Evolutionary conservation across 2,329 filamentous ascomycete genomes (phyloP), one percentile per base, ranked within the genome.

Genomic region (Zarea fungicola): DNA sequence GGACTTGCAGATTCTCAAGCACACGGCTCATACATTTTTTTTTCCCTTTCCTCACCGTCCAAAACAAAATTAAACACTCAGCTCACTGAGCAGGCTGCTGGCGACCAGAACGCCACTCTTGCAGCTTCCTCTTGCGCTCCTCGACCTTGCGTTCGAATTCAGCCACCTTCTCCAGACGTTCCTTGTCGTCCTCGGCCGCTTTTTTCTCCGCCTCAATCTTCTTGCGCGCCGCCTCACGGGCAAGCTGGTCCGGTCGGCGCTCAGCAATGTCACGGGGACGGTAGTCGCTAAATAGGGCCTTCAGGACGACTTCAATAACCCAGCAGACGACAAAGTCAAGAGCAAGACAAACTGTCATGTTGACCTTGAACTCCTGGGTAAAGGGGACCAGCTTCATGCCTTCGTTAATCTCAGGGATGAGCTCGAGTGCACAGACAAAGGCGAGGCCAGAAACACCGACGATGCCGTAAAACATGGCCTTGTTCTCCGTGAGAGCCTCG

Each of bases 391-490:
- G 83, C 62, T 87, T 89, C 72, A 99, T 85, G 68, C 89, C 85
- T 69, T 92, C 80, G 70, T 97, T 99, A 68, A 99, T 83, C 65
- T 97, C 93, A 3, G 93, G 93, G 42, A 97, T 77, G 60, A 99
- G 89, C 67, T 99, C 93, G 2, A 92, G 95, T 6, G 91, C 92
- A 71, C 92, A 96, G 40, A 86, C 85, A 68, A 99, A 97, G 6
- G 93, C 92, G 25, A 99, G 87, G 35, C 77, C 89, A 0, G 89
- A 89, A 14, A 96, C 92, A 55, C 87, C 86, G 34, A 99, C 74
- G 49, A 99, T 89, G 52, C 93, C 93, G 77, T 87, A 99, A 74
- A 93, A 99, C 93, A 99, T 99, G 65, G 89, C 90, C 67, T 84
- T 87, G 76, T 99, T 99, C 72, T 96, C 93, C 5, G 87, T 85